Base-by-base conservation (phyloP, 495 filamentous ascomycete species). In the Endocarpon pusillum region DNA sequence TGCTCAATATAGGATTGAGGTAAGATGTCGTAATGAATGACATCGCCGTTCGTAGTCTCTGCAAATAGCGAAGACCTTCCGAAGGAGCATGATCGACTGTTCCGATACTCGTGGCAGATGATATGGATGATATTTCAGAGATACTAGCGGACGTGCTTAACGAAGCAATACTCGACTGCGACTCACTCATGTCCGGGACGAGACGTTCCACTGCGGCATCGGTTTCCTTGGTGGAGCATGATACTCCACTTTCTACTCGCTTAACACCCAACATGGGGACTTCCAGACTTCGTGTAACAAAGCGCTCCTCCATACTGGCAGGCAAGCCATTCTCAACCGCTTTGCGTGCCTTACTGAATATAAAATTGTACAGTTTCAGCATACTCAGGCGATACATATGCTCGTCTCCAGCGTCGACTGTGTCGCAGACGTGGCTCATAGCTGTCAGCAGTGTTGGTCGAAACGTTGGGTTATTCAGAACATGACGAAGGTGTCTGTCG, bases 281-380 rank as follows among this genome's bases (percentile, higher is more conserved):
- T 35, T 81, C 77, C 18, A 96, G 54, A n/a, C 69, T 65, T 41
- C 77, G 75, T 14, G 56, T 61, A 9, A 99, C 68, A 45, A 92
- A 89, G 19, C 70, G 73, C 25, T 92, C 77, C 49, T 94, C 91
- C 64, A 96, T 65, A 43, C 79, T 93, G 25, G 56, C 53, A 7
- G 89, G 85, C 20, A 94, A 52, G 0, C 71, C 71, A 1, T 57
- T 58, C 4, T 59, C 52, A 14, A 63, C 62, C 68, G 93, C 82
- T 0, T 58, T 64, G 34, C 66, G 59, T 12, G 84, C 85, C 48
- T 94, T 96, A 11, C 45, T 40, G 14, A 81, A 35, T 14, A 96
- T 45, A 39, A 79, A 68, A 19, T 46, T 39, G n/a, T 81, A 36
- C 9, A 94, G 62, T 49, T 81, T 87, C 3, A 54, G 48, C 38